Percentiles rank a stretch among this genome's conserved stretches.
phyloP scores from a whole-genome alignment of 2,329 filamentous ascomycete genomes.

The Nemania bipapillata region DNA sequence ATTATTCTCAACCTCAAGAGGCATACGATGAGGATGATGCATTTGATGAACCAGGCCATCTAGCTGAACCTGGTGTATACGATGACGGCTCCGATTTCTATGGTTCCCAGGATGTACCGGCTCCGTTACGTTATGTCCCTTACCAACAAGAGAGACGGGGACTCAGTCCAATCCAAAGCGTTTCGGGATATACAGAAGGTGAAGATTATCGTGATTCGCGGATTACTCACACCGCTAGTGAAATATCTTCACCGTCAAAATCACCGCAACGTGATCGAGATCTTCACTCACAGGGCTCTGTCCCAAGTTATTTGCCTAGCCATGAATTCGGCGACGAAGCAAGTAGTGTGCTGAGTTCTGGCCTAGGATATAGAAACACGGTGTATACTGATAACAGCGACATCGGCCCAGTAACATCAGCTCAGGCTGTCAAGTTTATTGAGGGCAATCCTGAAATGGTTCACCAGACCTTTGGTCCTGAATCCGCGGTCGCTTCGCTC shows the following conservation, averaged over 20 bases:
- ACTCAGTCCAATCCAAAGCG: conserved; percentile 89
- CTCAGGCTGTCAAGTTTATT: conserved; percentile 76
- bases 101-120: conserved; percentile 70
- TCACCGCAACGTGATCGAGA: conserved; percentile 60
- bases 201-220: conserved; percentile 69
- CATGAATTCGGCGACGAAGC: conserved; percentile 71
- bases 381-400: conserved; percentile 66
- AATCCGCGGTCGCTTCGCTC: conserved; percentile 87
- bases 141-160: conserved; percentile 76
- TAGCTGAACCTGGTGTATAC: conserved; percentile 51
- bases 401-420: conserved; percentile 68
- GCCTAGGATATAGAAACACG: conserved; percentile 65
- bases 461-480: conserved; percentile 76
- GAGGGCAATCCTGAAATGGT: conserved; percentile 81
- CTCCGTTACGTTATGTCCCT: conserved; percentile 72
- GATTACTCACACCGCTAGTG: conserved; percentile 60
- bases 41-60: conserved; percentile 58
- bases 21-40: conserved; percentile 56
- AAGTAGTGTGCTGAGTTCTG: conserved; percentile 63
- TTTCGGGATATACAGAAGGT: conserved; percentile 83
- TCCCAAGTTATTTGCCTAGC: conserved; percentile 62
- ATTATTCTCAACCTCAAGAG: conserved; percentile 51
- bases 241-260: conserved; percentile 71
- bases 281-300: conserved; percentile 65
- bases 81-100: conserved; percentile 64